Percentiles rank a stretch among this genome's conserved stretches.
phyloP scores from a whole-genome alignment of 306 rosid species.

The Sicyos edulis region DNA sequence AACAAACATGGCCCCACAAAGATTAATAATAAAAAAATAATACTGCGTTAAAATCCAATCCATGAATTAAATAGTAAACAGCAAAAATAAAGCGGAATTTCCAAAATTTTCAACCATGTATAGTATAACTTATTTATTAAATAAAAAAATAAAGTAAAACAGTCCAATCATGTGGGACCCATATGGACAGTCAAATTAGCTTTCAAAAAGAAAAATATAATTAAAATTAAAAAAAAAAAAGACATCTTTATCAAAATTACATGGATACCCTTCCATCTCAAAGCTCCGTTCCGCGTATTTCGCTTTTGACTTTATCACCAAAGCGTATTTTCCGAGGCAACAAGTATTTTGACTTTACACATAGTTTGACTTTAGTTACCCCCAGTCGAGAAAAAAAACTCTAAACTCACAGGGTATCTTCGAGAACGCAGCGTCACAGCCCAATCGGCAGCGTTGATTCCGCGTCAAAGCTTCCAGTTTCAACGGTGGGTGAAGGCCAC shows the following conservation, averaged over 20 bases:
- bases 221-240: background rate
- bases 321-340: background rate
- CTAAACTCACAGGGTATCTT: constrained; percentile 10
- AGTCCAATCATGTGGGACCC: constrained; percentile 10
- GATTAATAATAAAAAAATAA: too few relatives aligned
- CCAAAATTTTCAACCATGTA: background rate
- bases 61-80: too few relatives aligned
- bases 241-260: background rate
- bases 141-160: constrained; percentile 8
- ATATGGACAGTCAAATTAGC: background rate
- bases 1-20: too few relatives aligned
- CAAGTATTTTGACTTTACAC: background rate
- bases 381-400: too few relatives aligned
- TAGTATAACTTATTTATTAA: background rate
- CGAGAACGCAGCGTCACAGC: background rate
- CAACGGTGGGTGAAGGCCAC: background rate
- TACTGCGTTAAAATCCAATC: too few relatives aligned
- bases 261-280: constrained; percentile 13
- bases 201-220: background rate
- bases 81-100: background rate
- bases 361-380: background rate
- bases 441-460: background rate
- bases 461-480: background rate
- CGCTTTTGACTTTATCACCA: background rate
- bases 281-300: background rate